Percentiles rank a stretch among this genome's conserved stretches.
Conservation (phyloP, 345 rosid genomes). For the Salix arbutifolia region DNA sequence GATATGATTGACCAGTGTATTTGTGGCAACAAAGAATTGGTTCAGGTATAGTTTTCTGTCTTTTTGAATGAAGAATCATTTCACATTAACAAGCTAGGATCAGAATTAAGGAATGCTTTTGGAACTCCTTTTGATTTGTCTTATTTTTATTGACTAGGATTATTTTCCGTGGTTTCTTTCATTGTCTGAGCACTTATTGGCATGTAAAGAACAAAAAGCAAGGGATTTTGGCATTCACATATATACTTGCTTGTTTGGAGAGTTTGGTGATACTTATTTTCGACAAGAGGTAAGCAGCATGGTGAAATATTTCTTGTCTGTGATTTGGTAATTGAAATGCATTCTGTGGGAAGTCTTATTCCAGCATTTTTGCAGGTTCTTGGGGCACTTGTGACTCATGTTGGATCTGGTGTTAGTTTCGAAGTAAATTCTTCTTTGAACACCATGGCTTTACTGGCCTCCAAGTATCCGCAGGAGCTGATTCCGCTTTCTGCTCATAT, state of each 20-base stretch:
- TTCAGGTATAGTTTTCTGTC: conserved; percentile 42
- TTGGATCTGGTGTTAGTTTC: conserved; percentile 67
- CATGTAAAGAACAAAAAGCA: conserved; percentile 74
- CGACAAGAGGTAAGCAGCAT: conserved; percentile 64
- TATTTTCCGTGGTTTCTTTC: conserved; percentile 64
- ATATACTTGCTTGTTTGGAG: conserved; percentile 62
- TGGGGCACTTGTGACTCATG: conserved; percentile 74
- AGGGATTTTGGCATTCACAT: conserved; percentile 63
- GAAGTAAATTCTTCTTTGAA: conserved; percentile 78
- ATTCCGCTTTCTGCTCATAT: conserved; percentile 72
- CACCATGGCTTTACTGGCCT: conserved; percentile 53
- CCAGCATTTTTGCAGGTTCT: conserved; percentile 51
- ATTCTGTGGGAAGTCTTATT: conserved; percentile 3
- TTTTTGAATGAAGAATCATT: conserved; percentile 2
- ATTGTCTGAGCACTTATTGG: conserved; percentile 61
- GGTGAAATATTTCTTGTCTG: background rate
- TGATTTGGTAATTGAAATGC: background rate
- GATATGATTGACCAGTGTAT: conserved; percentile 70
- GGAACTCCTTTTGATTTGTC: conserved; percentile 6
- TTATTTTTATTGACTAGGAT: conserved; percentile 42
- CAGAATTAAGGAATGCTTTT: conserved; percentile 1
- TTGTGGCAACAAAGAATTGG: conserved; percentile 57
- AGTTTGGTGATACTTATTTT: conserved; percentile 51
- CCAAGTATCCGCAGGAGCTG: conserved; percentile 53
- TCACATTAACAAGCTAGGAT: conserved; percentile 8